Base-by-base conservation (phyloP, 768 basidiomycete species). In the Lactarius quietus region DNA sequence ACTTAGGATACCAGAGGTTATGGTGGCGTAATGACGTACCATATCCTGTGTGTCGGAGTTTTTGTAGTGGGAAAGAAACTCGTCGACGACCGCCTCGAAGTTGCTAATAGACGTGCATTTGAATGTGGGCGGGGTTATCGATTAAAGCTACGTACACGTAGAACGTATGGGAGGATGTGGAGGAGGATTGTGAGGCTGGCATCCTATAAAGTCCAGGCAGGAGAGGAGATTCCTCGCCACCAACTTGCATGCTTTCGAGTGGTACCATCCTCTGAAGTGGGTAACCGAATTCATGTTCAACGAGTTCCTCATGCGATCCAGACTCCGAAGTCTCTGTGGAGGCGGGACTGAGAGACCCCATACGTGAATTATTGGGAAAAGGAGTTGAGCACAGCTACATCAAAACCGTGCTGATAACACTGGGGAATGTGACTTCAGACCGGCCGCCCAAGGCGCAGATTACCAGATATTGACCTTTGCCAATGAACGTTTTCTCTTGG, bases 71-170 rank as follows among this genome's bases (percentile, higher is more conserved):
- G 65, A 68, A 8, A 67, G 62, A 29, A 64, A 67, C 55, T 69
- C 68, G 51, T 69, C 68, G 55, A 67, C 68, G 2, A 69, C 51
- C 1, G 66, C 56, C 59, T 69, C 68, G 10, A 67, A 69, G 28
- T 67, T 62, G 3, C 68, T 69, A 8, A 12, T 33, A 33, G 36
- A 41, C 3, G 41, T 53, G 9, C 33, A n/a, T n/a, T 10, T 7
- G 36, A 14, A 12, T 26, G 14, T 7, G 20, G 28, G n/a, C 15
- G 18, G 14, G 18, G 41, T 33, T 8, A 33, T 33, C 33, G 33
- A 33, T 36, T 1, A 23, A 20, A 17, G 6, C 6, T 41, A n/a
- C 66, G 38, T 38, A 69, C 68, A 69, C 39, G 36, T 33, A 69
- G 43, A 60, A 60, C 43, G 41, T 36, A 20, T 69, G 66, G 3